A percentile compares a stretch with the other conserved stretches of the same genome.
Evolutionary conservation across 2,329 filamentous ascomycete species (phyloP).

Genomic region (Chalaropsis ovoidea): DNA sequence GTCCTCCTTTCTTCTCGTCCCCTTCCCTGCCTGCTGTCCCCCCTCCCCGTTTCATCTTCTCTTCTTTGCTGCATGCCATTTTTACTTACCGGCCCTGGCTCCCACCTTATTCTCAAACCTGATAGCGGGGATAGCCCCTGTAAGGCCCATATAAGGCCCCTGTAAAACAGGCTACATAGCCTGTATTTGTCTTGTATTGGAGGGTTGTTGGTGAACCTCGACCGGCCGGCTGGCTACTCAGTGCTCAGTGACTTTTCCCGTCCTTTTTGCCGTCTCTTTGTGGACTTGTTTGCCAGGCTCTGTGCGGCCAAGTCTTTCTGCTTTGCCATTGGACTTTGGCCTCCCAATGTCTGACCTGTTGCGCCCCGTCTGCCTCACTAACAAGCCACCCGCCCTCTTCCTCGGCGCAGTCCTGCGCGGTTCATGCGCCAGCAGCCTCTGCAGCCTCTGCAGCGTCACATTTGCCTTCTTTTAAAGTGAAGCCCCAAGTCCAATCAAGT

Average conservation of each 20-base stretch:
- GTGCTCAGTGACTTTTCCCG: too few species aligned
- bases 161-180: background rate
- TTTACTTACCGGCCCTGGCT: background rate
- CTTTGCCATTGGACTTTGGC: background rate
- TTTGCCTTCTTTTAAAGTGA: background rate
- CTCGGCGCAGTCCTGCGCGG: background rate
- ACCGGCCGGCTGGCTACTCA: background rate
- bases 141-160: background rate
- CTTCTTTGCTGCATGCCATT: constrained; percentile 4
- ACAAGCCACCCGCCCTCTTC: background rate
- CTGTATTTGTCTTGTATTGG: background rate
- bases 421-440: constrained; percentile 4
- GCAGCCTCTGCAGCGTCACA: constrained; percentile 3
- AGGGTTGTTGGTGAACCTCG: background rate
- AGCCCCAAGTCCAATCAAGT: background rate
- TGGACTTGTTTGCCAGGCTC: too few species aligned
- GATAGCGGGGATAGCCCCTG: constrained; percentile 1
- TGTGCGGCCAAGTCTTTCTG: too few species aligned
- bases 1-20: background rate
- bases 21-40: background rate
- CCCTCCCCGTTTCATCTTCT: constrained; percentile 13
- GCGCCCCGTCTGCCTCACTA: background rate
- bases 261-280: too few species aligned
- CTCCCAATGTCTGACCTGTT: background rate
- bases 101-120: constrained; percentile 2